These are phyloP conservation scores for Kregervanrija fluxuum DNA, from an alignment of 805 yeast species.

Conservation along the genomic window DNA sequence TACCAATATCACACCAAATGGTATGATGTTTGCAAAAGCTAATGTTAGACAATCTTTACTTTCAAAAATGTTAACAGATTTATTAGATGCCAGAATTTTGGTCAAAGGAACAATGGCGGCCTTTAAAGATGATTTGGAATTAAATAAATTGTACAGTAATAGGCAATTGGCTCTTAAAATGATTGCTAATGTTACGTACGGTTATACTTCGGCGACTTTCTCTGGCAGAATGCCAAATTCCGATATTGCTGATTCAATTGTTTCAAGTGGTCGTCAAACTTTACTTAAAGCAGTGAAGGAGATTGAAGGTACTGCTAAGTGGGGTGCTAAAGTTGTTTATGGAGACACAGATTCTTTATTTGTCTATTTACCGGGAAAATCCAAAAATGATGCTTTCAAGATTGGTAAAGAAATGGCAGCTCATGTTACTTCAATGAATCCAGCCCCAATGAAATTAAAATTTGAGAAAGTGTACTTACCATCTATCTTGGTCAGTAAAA, in stretches of 20 bases:
- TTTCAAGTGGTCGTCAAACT: constrained; percentile 83
- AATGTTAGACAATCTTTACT: constrained; percentile 62
- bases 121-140: constrained; percentile 38
- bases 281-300: constrained; percentile 59
- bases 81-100: constrained; percentile 72
- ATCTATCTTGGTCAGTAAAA: constrained; percentile 72
- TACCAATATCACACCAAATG: constrained; percentile 77
- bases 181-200: constrained; percentile 93
- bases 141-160: constrained; percentile 55
- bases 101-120: constrained; percentile 68
- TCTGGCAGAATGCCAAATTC: constrained; percentile 98
- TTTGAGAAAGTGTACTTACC: constrained; percentile 94
- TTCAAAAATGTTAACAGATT: constrained; percentile 78
- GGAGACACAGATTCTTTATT: constrained; percentile 96
- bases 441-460: constrained; percentile 75
- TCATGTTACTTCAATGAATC: constrained; percentile 56
- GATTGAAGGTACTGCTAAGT: constrained; percentile 51
- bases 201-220: constrained; percentile 89
- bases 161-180: constrained; percentile 83
- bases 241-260: constrained; percentile 92
- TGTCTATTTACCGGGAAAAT: constrained; percentile 81
- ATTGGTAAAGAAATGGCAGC: constrained; percentile 68
- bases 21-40: constrained; percentile 66
- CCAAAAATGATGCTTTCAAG: constrained; percentile 67
- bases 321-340: constrained; percentile 91